Conservation (phyloP, 2,329 filamentous ascomycete genomes). For the Emmonsiellopsis sp. region DNA sequence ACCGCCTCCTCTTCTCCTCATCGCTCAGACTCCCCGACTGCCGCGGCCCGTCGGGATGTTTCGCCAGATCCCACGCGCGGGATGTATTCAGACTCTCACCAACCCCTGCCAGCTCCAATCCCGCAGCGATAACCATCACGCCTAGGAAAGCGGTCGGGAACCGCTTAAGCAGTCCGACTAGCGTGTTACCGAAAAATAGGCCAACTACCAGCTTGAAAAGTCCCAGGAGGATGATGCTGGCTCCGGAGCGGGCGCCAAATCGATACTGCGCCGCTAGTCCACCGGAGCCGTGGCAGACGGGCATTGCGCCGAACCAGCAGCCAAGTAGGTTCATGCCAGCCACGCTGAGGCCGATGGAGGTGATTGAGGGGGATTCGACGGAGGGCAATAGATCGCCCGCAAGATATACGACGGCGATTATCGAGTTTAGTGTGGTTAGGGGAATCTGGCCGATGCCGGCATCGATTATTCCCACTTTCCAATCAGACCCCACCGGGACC, state of each 20-base stretch:
- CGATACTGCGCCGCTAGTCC: constrained; percentile 84
- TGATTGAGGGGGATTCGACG: constrained; percentile 60
- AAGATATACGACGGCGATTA: constrained; percentile 77
- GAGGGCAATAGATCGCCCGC: constrained; percentile 67
- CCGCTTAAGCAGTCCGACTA: constrained; percentile 59
- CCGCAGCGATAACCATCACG: constrained; percentile 82
- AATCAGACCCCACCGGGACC: constrained; percentile 40
- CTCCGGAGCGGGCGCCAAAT: constrained; percentile 82
- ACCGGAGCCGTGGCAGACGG: constrained; percentile 85
- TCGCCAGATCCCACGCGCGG: constrained; percentile 50
- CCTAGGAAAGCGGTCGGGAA: constrained; percentile 75
- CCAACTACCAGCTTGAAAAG: constrained; percentile 67
- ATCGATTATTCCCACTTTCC: constrained; percentile 48
- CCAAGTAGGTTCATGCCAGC: constrained; percentile 73
- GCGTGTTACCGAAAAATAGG: constrained; percentile 61
- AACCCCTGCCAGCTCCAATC: constrained; percentile 77
- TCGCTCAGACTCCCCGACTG: constrained; percentile 43
- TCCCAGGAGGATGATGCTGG: constrained; percentile 73
- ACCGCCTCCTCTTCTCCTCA: constrained; percentile 62
- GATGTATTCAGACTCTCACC: constrained; percentile 75
- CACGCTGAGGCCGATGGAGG: constrained; percentile 71
- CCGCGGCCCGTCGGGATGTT: constrained; percentile 23
- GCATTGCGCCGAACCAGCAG: constrained; percentile 93
- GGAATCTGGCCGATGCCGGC: constrained; percentile 79
- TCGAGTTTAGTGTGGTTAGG: constrained; percentile 83